Conservation (phyloP, 257 asterid genomes). For the Catharanthus roseus region DNA sequence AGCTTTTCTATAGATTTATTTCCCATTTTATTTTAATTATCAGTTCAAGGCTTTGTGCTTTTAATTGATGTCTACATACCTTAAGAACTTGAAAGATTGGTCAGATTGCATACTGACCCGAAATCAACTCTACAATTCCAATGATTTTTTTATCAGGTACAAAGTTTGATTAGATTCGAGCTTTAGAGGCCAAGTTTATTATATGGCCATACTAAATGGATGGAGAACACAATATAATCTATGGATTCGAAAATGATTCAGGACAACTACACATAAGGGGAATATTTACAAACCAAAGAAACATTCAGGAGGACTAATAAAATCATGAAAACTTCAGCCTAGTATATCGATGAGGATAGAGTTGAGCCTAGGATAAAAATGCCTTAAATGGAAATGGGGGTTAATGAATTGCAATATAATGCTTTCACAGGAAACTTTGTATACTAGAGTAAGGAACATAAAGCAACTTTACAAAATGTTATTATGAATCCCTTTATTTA, state of each 20-base stretch:
- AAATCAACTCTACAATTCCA: neutral
- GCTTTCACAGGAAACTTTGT: neutral
- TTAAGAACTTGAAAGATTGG: slow-evolving; percentile 1
- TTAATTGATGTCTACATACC: neutral
- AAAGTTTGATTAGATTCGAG: neutral
- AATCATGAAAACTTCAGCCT: neutral
- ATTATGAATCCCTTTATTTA: too few relatives aligned
- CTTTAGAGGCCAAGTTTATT: neutral
- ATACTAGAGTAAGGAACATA: neutral
- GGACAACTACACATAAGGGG: neutral
- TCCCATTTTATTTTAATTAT: neutral
- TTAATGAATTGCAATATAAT: neutral
- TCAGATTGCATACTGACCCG: too few relatives aligned
- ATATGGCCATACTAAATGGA: neutral
- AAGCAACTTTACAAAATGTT: too few relatives aligned
- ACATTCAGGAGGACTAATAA: neutral
- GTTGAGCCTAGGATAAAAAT: neutral
- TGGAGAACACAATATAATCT: neutral
- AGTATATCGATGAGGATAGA: neutral
- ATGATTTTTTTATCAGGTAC: neutral
- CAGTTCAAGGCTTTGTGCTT: neutral
- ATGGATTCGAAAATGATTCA: neutral
- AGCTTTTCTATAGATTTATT: neutral
- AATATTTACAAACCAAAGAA: neutral
- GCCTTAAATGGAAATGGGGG: neutral